Base-by-base conservation (phyloP, 768 basidiomycete species). In the Trametes cubensis region DNA sequence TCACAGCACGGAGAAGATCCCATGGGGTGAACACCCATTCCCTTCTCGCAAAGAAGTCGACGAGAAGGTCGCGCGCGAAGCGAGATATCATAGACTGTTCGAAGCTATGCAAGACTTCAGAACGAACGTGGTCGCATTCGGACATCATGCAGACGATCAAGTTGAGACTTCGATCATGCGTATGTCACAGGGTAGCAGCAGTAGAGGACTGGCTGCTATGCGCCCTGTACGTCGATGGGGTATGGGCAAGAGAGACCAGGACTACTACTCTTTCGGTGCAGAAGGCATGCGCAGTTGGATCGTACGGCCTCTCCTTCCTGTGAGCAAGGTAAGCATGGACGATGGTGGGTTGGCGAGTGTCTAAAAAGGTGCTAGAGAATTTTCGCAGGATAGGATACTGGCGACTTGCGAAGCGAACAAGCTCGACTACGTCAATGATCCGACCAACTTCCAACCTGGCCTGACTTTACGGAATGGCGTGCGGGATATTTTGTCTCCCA, bases 91-190 rank as follows among this genome's bases (percentile, higher is more conserved):
- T 48, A 53, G 79, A 11, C 65, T 90, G 40, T 82, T 84, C 59
- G 58, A 75, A n/a, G 73, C 69, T 0, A 82, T 90, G 82, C 69
- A 70, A 6, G 61, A 64, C 1, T 61, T 72, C 0, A 67, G 77
- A 0, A 72, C 79, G 4, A 65, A 77, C 17, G 70, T 79, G 15
- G 70, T 92, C 56, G 88, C 87, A 0, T 80, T 87, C 51, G 92
- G 83, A 0, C 92, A 94, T 66, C 92, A 94, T 69, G 81, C 81
- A 3, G 90, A 94, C 69, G 92, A 94, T 70, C 90, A 94, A 70
- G 81, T 93, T 11, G 92, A 94, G 71, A 94, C 92, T 0, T 80
- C 85, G 30, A 74, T 94, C 54, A 85, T 92, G 80, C 84, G 92
- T 6, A 70, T 88, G 17, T 79, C 83, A 6, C 80, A 74, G 62